Evolutionary conservation across 2,329 filamentous ascomycete species (phyloP).

Genomic region (Helicocarpus griseus): DNA sequence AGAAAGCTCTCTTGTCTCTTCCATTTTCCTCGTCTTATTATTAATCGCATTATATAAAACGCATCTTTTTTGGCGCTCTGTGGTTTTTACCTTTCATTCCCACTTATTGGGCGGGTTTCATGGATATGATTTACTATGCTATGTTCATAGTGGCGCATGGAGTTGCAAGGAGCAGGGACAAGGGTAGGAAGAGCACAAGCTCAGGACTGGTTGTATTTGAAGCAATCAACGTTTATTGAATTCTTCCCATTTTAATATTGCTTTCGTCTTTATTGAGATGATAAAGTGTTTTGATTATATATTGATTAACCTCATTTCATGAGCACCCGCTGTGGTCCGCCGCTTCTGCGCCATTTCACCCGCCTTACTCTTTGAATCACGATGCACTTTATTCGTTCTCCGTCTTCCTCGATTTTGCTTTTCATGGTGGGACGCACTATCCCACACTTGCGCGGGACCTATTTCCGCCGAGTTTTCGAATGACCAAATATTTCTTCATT

Average conservation of each 20-base stretch:
- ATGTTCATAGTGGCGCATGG: background rate
- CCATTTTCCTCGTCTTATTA: background rate
- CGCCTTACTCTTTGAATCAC: too few species aligned
- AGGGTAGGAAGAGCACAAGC: background rate
- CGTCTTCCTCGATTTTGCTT: too few species aligned
- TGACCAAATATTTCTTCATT: too few species aligned
- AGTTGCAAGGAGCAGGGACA: background rate
- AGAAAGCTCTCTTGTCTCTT: background rate
- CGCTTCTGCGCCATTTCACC: too few species aligned
- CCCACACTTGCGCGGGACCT: too few species aligned
- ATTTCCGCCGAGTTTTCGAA: too few species aligned
- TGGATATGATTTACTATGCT: background rate
- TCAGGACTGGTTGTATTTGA: background rate
- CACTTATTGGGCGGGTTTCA: background rate
- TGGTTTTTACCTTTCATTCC: background rate
- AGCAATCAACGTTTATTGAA: background rate
- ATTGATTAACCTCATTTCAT: too few species aligned
- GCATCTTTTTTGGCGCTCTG: background rate
- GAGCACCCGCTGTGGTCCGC: too few species aligned
- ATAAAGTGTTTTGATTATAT: too few species aligned
- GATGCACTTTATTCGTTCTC: too few species aligned
- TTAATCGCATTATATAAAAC: background rate
- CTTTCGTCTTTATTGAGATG: background rate
- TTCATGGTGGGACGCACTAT: too few species aligned
- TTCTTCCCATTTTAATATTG: background rate